Percentiles rank a stretch among this genome's conserved stretches.
These are phyloP conservation scores for Mucor irregularis DNA, from an alignment of 371 early-diverging fungal species.

Conservation along the genomic window DNA sequence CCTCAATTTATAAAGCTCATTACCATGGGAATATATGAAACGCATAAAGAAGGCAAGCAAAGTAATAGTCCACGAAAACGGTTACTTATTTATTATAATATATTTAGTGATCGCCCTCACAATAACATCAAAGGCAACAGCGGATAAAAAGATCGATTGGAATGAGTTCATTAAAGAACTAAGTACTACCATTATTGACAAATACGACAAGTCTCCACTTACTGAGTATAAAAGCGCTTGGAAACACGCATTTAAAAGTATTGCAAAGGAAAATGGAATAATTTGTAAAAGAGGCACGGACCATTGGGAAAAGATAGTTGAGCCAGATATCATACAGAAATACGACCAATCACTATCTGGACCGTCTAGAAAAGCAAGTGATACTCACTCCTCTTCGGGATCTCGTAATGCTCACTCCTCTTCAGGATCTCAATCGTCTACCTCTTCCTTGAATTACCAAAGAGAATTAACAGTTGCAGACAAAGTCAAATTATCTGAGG, in stretches of 20 bases:
- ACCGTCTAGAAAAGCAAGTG: constrained; percentile 15
- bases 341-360: constrained; percentile 8
- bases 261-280: constrained; percentile 12
- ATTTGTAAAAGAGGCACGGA: constrained; percentile 15
- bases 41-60: constrained; percentile 8
- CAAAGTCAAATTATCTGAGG: constrained; percentile 9
- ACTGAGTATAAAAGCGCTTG: constrained; percentile 12
- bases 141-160: constrained; percentile 15
- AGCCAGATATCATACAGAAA: constrained; percentile 11
- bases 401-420: constrained; percentile 6
- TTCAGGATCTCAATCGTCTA: constrained; percentile 4
- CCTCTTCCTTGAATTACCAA: constrained; percentile 13
- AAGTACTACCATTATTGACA: constrained; percentile 13
- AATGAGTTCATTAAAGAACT: constrained; percentile 17
- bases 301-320: constrained; percentile 11
- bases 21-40: constrained; percentile 9
- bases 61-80: constrained; percentile 10
- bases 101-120: constrained; percentile 14
- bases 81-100: constrained; percentile 11
- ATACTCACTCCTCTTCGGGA: constrained; percentile 4
- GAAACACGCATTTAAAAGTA: constrained; percentile 15
- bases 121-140: constrained; percentile 18
- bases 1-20: constrained; percentile 9
- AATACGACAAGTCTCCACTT: constrained; percentile 17
- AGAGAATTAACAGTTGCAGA: constrained; percentile 13